Base-by-base conservation (phyloP, 139 green algal species). In the Edaphochlamys debaryana region DNA sequence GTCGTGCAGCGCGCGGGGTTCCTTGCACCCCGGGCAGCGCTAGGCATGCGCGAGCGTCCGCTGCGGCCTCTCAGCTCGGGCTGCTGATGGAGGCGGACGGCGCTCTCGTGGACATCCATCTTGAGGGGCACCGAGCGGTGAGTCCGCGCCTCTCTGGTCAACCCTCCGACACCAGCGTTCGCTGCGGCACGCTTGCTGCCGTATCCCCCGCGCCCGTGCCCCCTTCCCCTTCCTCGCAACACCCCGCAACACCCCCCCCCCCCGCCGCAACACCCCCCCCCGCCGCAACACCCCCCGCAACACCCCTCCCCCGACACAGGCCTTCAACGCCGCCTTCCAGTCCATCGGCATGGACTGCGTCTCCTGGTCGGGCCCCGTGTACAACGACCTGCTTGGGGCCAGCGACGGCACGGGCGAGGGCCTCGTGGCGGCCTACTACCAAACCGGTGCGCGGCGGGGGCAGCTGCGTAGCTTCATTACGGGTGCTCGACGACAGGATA, bases 271-370 rank as follows among this genome's bases (percentile, higher is more conserved):
- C n/a, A n/a, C n/a, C n/a, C n/a, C n/a, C n/a, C n/a, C n/a, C n/a
- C n/a, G n/a, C n/a, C n/a, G n/a, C n/a, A n/a, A n/a, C n/a, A n/a
- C n/a, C n/a, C n/a, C n/a, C n/a, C 4, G 27, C 19, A 19, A 70
- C 36, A 48, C 34, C 34, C 22, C 69, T 11, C 42, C 70, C 45
- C 38, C 25, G 13, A 13, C 45, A 34, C 38, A 81, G 75, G 75
- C 75, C 60, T 81, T 81, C 75, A 81, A 81, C 32, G 17, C 11
- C 41, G 75, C 75, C 30, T 81, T 81, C 41, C 60, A 63, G 19
- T 54, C 30, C 60, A 81, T 81, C 62, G 75, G 75, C 41, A 81
- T 81, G 75, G 75, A 81, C 75, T 81, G 75, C 60, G 75, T 81
- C 37, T 25, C 54, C 11, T 81, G 75, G 75, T 32, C 40, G 8